Conservation (phyloP, 1,284 basidiomycete species). For the Austroboletus olivaceoglutinosus region DNA sequence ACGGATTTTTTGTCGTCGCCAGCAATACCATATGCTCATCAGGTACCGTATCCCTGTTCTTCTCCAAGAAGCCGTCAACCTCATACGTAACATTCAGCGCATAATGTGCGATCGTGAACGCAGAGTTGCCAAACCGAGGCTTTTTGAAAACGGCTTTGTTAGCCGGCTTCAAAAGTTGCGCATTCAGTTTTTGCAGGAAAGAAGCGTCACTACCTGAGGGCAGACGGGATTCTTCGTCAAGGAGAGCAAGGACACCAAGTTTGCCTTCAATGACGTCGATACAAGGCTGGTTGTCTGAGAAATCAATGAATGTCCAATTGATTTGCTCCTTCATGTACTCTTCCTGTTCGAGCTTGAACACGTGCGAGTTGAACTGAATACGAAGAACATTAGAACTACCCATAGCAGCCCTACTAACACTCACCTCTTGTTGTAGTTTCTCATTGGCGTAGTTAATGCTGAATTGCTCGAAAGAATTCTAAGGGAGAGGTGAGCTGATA, state of each 20-base stretch:
- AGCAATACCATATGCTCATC: conserved; percentile 95
- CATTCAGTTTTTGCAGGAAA: conserved; percentile 92
- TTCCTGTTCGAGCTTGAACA: conserved; percentile 99
- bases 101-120: conserved; percentile 98
- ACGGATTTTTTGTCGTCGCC: conserved; percentile 82
- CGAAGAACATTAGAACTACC: conserved; percentile 19
- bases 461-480: conserved; percentile 99
- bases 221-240: conserved; percentile 98
- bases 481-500: conserved; percentile 6
- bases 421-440: conserved; percentile 92
- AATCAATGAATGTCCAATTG: conserved; percentile 99
- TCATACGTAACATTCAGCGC: conserved; percentile 98
- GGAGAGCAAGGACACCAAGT: conserved; percentile 89
- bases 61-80: conserved; percentile 97
- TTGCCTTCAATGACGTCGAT: conserved; percentile 99
- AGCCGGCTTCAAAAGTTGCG: conserved; percentile 82
- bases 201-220: conserved; percentile 92
- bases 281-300: conserved; percentile 98
- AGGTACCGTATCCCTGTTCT: conserved; percentile 98
- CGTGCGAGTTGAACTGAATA: conserved; percentile 90
- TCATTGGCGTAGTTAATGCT: conserved; percentile 99
- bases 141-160: conserved; percentile 95
- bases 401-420: conserved; percentile 6
- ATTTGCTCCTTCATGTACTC: conserved; percentile 99
- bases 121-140: conserved; percentile 94